These are phyloP conservation scores for Pluteus cervinus DNA, from an alignment of 768 basidiomycete species.

Conservation along the genomic window DNA sequence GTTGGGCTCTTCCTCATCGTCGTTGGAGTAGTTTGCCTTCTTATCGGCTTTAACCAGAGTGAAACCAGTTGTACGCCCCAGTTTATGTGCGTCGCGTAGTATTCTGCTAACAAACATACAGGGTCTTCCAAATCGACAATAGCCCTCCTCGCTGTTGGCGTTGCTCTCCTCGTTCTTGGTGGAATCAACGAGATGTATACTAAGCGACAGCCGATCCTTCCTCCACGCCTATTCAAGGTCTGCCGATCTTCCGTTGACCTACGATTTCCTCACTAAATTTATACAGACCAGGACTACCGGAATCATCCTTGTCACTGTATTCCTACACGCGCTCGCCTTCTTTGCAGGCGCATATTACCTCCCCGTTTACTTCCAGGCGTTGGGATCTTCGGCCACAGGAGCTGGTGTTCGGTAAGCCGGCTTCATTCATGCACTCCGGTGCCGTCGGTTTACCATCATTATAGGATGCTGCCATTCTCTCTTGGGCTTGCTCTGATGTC, in stretches of 20 bases:
- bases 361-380: constrained; percentile 73
- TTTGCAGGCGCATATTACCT: constrained; percentile 63
- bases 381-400: constrained; percentile 68
- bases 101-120: constrained; percentile 17
- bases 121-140: constrained; percentile 61
- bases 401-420: constrained; percentile 62
- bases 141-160: constrained; percentile 53
- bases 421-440: constrained; percentile 1
- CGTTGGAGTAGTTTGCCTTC: constrained; percentile 56
- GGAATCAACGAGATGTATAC: constrained; percentile 58
- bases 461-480: constrained; percentile 72
- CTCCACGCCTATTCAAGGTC: constrained; percentile 70
- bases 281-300: constrained; percentile 66
- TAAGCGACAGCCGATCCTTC: constrained; percentile 61
- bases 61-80: constrained; percentile 53
- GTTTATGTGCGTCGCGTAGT: not conserved
- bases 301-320: constrained; percentile 47
- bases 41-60: constrained; percentile 71
- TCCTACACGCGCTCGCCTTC: constrained; percentile 62
- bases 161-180: constrained; percentile 42
- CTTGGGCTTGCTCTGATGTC: constrained; percentile 52
- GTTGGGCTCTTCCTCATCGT: constrained; percentile 59
- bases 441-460: too few relatives aligned
- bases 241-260: constrained; percentile 4
- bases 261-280: not conserved